Base-by-base conservation (phyloP, 208 protist genomes). In the Trypanosomatidae sp. region DNA sequence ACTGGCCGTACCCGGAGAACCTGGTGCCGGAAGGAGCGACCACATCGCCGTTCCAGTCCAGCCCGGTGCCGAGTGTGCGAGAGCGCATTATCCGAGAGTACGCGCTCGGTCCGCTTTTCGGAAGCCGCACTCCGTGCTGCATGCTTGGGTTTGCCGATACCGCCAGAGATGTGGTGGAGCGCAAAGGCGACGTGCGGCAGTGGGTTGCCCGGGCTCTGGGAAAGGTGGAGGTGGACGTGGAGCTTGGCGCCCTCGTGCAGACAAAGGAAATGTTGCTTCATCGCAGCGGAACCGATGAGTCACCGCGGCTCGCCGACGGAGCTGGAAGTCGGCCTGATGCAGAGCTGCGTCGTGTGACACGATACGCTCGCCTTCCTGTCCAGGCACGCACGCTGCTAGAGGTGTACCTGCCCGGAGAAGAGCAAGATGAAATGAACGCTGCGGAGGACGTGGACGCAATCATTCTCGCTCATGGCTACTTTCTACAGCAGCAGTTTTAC, bases 41-140 rank as follows among this genome's bases (percentile, higher is more conserved):
- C 3, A 82, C 87, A n/a, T 91, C 83, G 4, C 44, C 69, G 7
- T 94, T 96, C 70, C 91, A 96, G 73, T 87, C 86, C 10, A 96
- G 91, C 74, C 64, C 73, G 19, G 84, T 91, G 1, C 89, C 89
- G 13, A 86, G 77, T 66, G 80, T 85, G 43, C 89, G 91, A 33
- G 74, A 84, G 66, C 81, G 80, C 30, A 71, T 96, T 8, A 66
- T 94, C 3, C 82, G 77, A 6, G 87, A 91, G 76, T 96, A 94
- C 80, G 91, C 91, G 36, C 62, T 96, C 0, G 82, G 85, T 33
- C 91, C 91, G 2, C 83, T 96, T 4, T 95, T 93, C 70, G 88
- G 83, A 25, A 72, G 80, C 3, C 85, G 87, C 33, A 74, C 73
- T 19, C 83, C 85, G 10, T 88, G 82, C 73, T 95, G 91, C 69